These are phyloP conservation scores for Venturia carpophila DNA, from an alignment of 2,329 filamentous ascomycete species.

Conservation along the genomic window DNA sequence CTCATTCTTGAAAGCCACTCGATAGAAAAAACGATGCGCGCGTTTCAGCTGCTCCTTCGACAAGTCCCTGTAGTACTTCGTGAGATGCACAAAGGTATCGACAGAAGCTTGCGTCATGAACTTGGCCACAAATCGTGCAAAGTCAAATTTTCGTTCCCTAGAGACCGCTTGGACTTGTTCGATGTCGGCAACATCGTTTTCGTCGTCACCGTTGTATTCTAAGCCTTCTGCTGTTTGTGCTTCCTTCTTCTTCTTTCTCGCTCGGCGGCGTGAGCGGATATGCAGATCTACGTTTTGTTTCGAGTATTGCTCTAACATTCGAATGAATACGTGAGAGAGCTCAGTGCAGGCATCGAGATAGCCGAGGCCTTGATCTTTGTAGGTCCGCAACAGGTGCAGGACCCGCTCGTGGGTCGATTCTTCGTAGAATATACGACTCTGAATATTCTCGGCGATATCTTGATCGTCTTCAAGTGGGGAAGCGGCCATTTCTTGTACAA, in stretches of 20 bases:
- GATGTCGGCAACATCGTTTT: conserved; percentile 48
- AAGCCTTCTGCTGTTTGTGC: conserved; percentile 30
- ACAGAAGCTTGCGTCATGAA: conserved; percentile 81
- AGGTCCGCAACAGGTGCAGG: conserved; percentile 69
- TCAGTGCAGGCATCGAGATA: conserved; percentile 91
- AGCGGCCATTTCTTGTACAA: conserved; percentile 84
- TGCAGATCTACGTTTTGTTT: conserved; percentile 94
- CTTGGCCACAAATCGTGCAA: conserved; percentile 69
- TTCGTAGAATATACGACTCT: conserved; percentile 97
- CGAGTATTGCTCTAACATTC: conserved; percentile 85
- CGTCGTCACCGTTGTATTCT: conserved; percentile 43
- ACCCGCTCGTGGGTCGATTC: conserved; percentile 87
- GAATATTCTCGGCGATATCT: conserved; percentile 95
- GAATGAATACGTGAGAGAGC: conserved; percentile 81
- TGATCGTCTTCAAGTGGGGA: conserved; percentile 85
- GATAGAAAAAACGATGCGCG: conserved; percentile 87
- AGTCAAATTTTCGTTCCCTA: conserved; percentile 89
- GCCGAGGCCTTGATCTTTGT: conserved; percentile 88
- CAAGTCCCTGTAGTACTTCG: conserved; percentile 73
- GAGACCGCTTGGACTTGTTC: conserved; percentile 61
- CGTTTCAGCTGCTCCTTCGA: conserved; percentile 76
- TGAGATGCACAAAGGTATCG: conserved; percentile 78
- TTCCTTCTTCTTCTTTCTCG: conserved; percentile 62
- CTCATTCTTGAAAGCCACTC: conserved; percentile 90
- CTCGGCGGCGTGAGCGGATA: conserved; percentile 70